Evolutionary conservation across 2,329 filamentous ascomycete species (phyloP).

Genomic region (Curvularia verruculosa): DNA sequence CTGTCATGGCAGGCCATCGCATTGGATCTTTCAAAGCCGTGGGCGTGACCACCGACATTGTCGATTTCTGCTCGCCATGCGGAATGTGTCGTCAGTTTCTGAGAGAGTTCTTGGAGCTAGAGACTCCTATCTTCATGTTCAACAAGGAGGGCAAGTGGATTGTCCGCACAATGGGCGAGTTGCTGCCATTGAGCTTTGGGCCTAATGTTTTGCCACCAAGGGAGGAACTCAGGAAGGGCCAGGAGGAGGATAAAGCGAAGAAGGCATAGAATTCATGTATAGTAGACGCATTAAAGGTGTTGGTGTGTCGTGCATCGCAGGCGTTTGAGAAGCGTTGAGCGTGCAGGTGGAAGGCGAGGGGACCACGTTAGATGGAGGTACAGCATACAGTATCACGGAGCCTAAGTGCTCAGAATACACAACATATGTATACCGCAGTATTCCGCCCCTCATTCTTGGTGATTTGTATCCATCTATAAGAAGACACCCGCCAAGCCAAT

Average conservation of each 20-base stretch:
- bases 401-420: not conserved
- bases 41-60: constrained; percentile 82
- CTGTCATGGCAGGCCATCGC: constrained; percentile 66
- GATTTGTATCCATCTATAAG: not conserved
- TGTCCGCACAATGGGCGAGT: constrained; percentile 71
- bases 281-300: not conserved
- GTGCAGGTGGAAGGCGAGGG: not conserved
- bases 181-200: constrained; percentile 62
- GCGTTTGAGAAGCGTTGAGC: constrained; percentile 2
- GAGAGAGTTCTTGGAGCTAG: constrained; percentile 55
- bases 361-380: not conserved
- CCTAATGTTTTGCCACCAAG: constrained; percentile 54
- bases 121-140: constrained; percentile 87
- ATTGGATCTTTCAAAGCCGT: constrained; percentile 66
- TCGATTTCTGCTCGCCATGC: constrained; percentile 66
- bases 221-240: constrained; percentile 40
- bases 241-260: constrained; percentile 36
- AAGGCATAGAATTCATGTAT: constrained; percentile 8
- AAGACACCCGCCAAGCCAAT: not conserved
- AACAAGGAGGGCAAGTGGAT: constrained; percentile 76
- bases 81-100: constrained; percentile 93
- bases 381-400: not conserved
- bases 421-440: not conserved
- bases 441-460: not conserved
- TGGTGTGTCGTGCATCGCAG: not conserved